A percentile compares a stretch with the other conserved stretches of the same genome.
phyloP scores from a whole-genome alignment of 106 monocot species.

The Hemerocallis citrina region DNA sequence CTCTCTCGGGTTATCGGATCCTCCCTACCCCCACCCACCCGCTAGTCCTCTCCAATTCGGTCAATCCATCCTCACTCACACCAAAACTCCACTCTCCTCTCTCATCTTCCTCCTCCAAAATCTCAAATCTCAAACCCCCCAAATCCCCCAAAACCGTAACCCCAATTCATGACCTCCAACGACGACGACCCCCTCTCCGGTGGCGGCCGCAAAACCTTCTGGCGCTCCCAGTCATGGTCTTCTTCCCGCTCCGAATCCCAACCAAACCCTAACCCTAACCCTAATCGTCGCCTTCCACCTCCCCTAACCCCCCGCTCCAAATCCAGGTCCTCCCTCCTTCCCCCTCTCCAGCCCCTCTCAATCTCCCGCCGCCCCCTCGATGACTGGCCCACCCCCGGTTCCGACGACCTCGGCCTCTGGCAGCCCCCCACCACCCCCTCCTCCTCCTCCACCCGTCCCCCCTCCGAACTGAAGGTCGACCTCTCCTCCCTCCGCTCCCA shows the following conservation, averaged over 20 bases:
- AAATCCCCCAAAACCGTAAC: conserved; percentile 1
- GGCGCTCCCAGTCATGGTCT: conserved; percentile 90
- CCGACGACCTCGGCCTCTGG: conserved; percentile 88
- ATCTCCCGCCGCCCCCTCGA: conserved; percentile 69
- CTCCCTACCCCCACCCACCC: too few relatives aligned
- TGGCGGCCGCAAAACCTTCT: conserved; percentile 41
- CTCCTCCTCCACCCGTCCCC: conserved; percentile 5
- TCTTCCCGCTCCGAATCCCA: conserved; percentile 32
- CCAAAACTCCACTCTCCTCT: too few relatives aligned
- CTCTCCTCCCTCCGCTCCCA: conserved; percentile 31
- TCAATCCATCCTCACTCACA: too few relatives aligned
- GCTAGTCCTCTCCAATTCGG: too few relatives aligned
- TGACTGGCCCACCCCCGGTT: conserved; percentile 82
- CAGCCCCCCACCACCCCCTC: conserved; percentile 57
- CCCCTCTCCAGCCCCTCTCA: conserved; percentile 85
- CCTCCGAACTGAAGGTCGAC: conserved; percentile 33
- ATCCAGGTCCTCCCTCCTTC: conserved; percentile 49
- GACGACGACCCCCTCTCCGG: conserved; percentile 14
- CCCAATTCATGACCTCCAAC: conserved; percentile 1
- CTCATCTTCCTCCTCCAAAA: too few relatives aligned
- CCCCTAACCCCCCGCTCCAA: conserved; percentile 83
- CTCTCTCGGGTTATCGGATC: too few relatives aligned
- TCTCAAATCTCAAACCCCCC: background rate
- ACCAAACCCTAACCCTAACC: conserved; percentile 4
- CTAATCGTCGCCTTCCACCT: conserved; percentile 24